phyloP scores from a whole-genome alignment of 1,284 basidiomycete species.

The Pseudozyma thailandica region DNA sequence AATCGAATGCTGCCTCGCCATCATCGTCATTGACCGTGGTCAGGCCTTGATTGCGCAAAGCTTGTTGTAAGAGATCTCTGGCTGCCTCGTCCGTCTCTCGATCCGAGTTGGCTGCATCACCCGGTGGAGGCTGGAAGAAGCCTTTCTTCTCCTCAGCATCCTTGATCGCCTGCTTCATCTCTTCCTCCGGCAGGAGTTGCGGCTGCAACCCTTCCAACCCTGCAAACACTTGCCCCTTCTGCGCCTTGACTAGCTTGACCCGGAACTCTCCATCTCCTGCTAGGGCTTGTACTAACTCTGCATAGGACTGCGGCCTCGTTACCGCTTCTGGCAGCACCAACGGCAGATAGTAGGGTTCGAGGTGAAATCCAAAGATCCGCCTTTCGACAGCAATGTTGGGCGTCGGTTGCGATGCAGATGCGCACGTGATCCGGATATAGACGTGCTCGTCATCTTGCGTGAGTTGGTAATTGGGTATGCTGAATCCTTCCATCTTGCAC shows the following conservation, averaged over 20 bases:
- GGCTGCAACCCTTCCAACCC: slow-evolving; percentile 33
- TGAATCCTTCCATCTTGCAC: slow-evolving; percentile 41
- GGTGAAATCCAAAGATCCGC: slow-evolving; percentile 43
- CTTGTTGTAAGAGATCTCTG: slow-evolving; percentile 26
- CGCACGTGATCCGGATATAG: background rate
- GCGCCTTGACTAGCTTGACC: slow-evolving; percentile 25
- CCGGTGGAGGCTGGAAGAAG: slow-evolving; percentile 16
- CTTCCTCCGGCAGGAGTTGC: slow-evolving; percentile 37
- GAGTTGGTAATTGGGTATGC: slow-evolving; percentile 14
- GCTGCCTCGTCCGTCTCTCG: slow-evolving; percentile 21
- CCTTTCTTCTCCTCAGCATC: slow-evolving; percentile 39
- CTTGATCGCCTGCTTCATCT: slow-evolving; percentile 27
- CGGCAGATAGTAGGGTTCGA: slow-evolving; percentile 39
- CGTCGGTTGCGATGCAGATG: slow-evolving; percentile 1
- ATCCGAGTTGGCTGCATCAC: background rate
- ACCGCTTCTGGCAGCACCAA: slow-evolving; percentile 30
- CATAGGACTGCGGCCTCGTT: background rate
- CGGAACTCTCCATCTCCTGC: background rate
- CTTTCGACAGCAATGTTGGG: slow-evolving; percentile 37
- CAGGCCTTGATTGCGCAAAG: slow-evolving; percentile 26
- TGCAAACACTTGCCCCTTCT: slow-evolving; percentile 21
- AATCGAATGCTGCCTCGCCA: slow-evolving; percentile 20
- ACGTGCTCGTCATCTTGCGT: slow-evolving; percentile 29
- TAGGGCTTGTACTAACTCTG: background rate
- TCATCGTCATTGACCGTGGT: slow-evolving; percentile 31